These are phyloP conservation scores for Strobilomyces echinocephalus DNA, from an alignment of 768 basidiomycete species.

Conservation along the genomic window DNA sequence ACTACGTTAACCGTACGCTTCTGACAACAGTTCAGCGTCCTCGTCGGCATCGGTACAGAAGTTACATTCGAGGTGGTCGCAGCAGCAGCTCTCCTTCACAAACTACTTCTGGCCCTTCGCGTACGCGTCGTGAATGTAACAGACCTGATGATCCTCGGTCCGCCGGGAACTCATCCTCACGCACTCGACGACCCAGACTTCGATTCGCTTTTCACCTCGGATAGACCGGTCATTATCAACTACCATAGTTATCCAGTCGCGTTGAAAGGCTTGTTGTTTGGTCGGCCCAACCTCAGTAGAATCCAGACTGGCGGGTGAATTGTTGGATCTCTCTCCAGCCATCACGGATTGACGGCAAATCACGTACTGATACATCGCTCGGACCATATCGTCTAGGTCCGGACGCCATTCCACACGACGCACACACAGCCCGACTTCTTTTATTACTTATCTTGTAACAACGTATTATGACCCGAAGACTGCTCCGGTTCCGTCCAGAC, in stretches of 20 bases:
- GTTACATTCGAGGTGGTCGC: constrained; percentile 87
- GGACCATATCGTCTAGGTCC: no score
- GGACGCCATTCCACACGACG: no score
- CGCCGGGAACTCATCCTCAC: constrained; percentile 69
- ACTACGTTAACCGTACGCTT: background rate
- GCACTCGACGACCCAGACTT: constrained; percentile 60
- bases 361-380: no score
- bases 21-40: constrained; percentile 42
- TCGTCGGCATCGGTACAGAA: constrained; percentile 86
- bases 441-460: no score
- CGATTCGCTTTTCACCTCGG: constrained; percentile 64
- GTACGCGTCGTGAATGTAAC: constrained; percentile 87
- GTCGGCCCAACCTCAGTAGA: constrained; percentile 45
- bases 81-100: constrained; percentile 74
- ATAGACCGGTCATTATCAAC: constrained; percentile 71
- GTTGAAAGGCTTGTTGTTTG: constrained; percentile 61
- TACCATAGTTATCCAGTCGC: constrained; percentile 81
- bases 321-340: background rate
- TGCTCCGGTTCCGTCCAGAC: background rate
- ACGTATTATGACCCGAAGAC: no score
- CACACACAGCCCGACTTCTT: no score
- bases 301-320: constrained; percentile 51
- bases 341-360: no score
- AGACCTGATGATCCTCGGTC: constrained; percentile 79
- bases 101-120: constrained; percentile 64